Conservation (phyloP, 257 asterid species). For the Forsythia suspensa region DNA sequence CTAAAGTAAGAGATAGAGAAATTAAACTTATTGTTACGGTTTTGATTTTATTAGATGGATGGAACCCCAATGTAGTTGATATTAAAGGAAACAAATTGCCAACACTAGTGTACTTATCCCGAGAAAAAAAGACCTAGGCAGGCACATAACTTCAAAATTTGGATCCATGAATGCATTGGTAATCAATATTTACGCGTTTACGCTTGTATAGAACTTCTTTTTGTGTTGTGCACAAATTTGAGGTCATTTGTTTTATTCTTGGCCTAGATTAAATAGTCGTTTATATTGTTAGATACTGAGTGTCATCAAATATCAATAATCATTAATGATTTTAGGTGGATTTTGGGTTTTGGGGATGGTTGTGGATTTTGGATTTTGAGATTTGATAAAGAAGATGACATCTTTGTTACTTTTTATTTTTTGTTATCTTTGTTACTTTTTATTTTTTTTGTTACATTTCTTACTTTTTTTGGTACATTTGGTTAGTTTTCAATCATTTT, state of each 20-base stretch:
- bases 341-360: too few relatives aligned
- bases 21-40: not conserved
- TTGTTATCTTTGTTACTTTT: too few relatives aligned
- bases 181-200: not conserved
- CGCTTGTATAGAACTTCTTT: not conserved
- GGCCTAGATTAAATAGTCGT: too few relatives aligned
- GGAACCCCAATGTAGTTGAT: slow-evolving; percentile 33
- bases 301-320: slow-evolving; percentile 69
- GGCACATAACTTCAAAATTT: slow-evolving; percentile 62
- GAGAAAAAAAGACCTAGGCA: slow-evolving; percentile 50
- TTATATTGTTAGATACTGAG: too few relatives aligned
- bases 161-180: slow-evolving; percentile 72
- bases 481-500: too few relatives aligned
- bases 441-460: too few relatives aligned
- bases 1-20: slow-evolving; percentile 40
- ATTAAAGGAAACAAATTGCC: slow-evolving; percentile 44
- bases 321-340: too few relatives aligned
- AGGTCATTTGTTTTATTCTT: not conserved
- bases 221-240: not conserved
- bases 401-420: too few relatives aligned
- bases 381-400: too few relatives aligned
- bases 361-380: too few relatives aligned
- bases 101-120: too few relatives aligned
- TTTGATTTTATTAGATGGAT: slow-evolving; percentile 44
- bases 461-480: too few relatives aligned